phyloP scores from a whole-genome alignment of 306 rosid species.

The Inga oerstediana region DNA sequence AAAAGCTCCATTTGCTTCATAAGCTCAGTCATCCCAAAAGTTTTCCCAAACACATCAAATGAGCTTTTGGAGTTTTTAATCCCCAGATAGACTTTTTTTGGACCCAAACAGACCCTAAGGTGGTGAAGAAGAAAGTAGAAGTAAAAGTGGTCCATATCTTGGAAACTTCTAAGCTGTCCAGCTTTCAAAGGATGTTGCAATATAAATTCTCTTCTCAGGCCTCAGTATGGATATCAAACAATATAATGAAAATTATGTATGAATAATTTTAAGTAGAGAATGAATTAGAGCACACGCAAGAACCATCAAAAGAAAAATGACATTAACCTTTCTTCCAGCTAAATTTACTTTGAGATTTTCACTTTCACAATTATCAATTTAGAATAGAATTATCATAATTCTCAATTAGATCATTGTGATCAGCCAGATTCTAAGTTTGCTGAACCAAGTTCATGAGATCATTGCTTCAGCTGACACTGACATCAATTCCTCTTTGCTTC shows the following conservation, averaged over 20 bases:
- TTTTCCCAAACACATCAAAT: too few species aligned
- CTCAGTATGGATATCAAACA: not conserved
- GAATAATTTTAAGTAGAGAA: too few species aligned
- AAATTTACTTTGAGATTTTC: not conserved
- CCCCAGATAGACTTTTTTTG: too few species aligned
- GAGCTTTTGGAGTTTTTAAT: too few species aligned
- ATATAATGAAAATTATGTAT: not conserved
- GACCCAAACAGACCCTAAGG: too few species aligned
- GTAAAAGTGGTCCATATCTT: not conserved
- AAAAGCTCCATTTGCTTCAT: too few species aligned
- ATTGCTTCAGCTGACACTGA: constrained; percentile 47
- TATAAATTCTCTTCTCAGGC: not conserved
- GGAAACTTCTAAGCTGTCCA: not conserved
- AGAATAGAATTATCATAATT: not conserved
- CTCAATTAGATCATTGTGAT: constrained; percentile 17
- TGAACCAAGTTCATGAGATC: not conserved
- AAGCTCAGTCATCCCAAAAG: too few species aligned
- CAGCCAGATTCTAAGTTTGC: constrained; percentile 22
- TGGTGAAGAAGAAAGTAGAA: not conserved
- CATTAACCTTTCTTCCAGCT: not conserved
- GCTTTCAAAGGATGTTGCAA: not conserved
- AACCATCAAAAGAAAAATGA: not conserved
- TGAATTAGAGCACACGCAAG: too few species aligned
- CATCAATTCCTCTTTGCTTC: constrained; percentile 70
- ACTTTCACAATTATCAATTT: not conserved